Evolutionary conservation across 352 stramenopile species (phyloP), one percentile per base, ranked within the genome.

Genomic region (Phytophthora nicotianae): DNA sequence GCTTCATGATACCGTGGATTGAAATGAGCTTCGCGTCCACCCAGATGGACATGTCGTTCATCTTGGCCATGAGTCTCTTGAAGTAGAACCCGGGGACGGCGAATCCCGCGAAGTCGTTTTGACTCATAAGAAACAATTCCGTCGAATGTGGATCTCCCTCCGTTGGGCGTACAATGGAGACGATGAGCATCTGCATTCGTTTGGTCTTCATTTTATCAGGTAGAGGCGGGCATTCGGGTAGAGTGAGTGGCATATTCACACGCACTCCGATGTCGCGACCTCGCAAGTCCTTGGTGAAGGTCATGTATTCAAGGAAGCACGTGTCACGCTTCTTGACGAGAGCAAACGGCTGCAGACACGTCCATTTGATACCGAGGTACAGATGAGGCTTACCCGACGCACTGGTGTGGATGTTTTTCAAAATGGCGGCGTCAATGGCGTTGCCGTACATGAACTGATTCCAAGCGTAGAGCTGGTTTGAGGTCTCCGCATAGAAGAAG

Each of bases 291-390:
- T 72, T 79, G 26, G 71, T 88, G 71, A 79, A 83, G 10, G 74
- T 72, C 72, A 91, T 84, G 65, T 88, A 90, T 59, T 93, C 84
- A 40, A 93, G 56, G 49, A 80, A 89, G 59, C 74, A 84, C 11
- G 79, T 79, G 64, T 93, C 79, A 26, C 77, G 71, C 68, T 89
- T 89, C 55, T 77, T 77, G 20, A 80, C 60, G 17, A 90, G 70
- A 32, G 81, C 55, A 20, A 80, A 79, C n/a, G 77, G 72, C 57
- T 80, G 74, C 35, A 89, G 59, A 48, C 79, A 89, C 26, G 72
- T 69, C 84, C 84, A 93, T 47, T 93, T 93, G 70, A 90, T 85
- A 19, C 84, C 84, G 32, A 93, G 66, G 58, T 93, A 93, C 58
- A 77, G 23, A 43, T 83, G 63, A 19, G 75, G 57, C 33, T 77